Percentiles rank a stretch among this genome's conserved stretches.
These are phyloP conservation scores for Digitaria exilis DNA, from an alignment of 202 grass and related monocot species.

Conservation along the genomic window DNA sequence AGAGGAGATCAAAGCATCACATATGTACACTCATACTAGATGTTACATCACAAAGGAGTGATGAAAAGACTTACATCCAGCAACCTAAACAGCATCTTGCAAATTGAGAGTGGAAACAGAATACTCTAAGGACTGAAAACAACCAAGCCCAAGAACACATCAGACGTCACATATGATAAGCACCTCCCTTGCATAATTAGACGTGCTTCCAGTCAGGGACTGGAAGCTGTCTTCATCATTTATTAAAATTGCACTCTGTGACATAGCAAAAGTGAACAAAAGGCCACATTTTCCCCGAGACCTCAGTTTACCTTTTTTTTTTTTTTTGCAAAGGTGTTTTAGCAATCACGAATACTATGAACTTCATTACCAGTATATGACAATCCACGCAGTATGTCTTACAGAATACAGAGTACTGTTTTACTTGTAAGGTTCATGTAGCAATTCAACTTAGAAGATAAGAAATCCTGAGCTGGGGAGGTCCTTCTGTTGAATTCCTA, in stretches of 20 bases:
- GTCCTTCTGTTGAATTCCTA: background rate
- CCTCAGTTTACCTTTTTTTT: background rate
- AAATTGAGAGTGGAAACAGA: background rate
- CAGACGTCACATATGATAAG: background rate
- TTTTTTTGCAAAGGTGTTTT: background rate
- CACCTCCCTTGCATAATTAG: slow-evolving; percentile 12
- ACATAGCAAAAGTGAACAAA: background rate
- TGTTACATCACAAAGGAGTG: background rate
- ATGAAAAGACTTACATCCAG: background rate
- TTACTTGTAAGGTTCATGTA: background rate
- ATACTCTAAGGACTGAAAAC: background rate
- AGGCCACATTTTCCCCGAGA: background rate
- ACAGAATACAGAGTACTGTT: background rate
- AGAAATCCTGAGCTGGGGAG: background rate
- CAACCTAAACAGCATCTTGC: background rate
- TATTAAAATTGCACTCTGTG: background rate
- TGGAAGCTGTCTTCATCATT: background rate
- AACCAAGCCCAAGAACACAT: background rate
- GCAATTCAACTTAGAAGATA: background rate
- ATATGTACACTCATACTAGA: background rate
- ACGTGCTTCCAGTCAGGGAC: background rate
- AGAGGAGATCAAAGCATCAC: background rate
- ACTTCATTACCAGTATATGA: background rate
- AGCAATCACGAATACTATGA: background rate
- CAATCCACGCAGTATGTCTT: background rate